Evolutionary conservation across 2,329 filamentous ascomycete genomes (phyloP), one percentile per base, ranked within the genome.

Genomic region (Reticulascus tulasneorum): DNA sequence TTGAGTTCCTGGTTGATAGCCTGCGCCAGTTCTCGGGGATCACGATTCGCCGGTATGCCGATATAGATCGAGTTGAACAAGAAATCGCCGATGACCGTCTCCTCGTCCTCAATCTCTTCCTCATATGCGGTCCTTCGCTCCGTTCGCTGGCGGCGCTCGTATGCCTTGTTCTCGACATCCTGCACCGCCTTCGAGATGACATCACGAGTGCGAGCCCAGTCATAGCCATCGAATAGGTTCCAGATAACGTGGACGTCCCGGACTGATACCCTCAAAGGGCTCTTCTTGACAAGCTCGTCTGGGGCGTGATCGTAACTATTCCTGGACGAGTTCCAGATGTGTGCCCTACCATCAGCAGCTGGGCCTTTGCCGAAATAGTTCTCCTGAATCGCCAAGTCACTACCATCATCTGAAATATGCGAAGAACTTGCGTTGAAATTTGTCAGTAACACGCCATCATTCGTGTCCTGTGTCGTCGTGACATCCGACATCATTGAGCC

Each of bases 21-120:
- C 29, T 79, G 77, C 5, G 86, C 73, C 9, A 97, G 73, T 20
- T 94, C 87, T 35, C 78, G 78, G 6, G 89, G 88, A 49, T 97
- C 91, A 39, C 84, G 79, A 49, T 90, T 93, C 9, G 86, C 76
- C 1, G 91, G 86, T 13, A 98, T 86, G 11, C 86, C 89, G 50
- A 98, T 96, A 65, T 96, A 98, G 36, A 98, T 95, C 0, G 93
- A 98, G 57, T 98, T 97, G 73, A 98, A 98, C 12, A 98, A 71
- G 49, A 94, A 94, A 56, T 98, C 94, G 6, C 88, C 89, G 59
- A 97, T 94, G 6, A 85, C 86, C 10, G 81, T 86, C 59, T 90
- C 86, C 27, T 90, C 84, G 31, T 94, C 86, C 16, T 84, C 75
- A 17, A 91, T 81, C 23, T 81, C 82, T 35, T 82, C 84, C 51